Percentiles rank a stretch among this genome's conserved stretches.
Conservation (phyloP, 495 filamentous ascomycete genomes). For the Pyrenula massariospora region DNA sequence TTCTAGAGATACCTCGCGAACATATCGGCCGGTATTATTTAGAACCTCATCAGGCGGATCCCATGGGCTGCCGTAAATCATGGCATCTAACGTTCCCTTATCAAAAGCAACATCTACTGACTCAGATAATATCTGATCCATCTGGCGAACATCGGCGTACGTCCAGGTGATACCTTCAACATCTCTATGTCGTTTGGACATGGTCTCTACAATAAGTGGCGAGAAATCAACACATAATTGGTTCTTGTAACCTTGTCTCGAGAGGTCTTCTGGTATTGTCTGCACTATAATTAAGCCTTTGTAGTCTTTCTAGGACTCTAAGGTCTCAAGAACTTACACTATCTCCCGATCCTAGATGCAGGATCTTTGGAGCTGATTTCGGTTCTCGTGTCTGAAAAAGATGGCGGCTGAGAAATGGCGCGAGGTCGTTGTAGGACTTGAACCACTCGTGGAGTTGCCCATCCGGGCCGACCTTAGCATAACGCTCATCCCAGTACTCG, state of each 20-base stretch:
- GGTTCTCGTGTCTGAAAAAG: slow-evolving; percentile 17
- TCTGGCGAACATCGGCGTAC: slow-evolving; percentile 39
- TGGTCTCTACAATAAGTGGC: slow-evolving; percentile 33
- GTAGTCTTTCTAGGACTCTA: slow-evolving; percentile 1
- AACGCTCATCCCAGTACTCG: slow-evolving; percentile 42
- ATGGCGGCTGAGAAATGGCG: slow-evolving; percentile 31
- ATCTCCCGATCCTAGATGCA: slow-evolving; percentile 49
- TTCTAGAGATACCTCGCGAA: slow-evolving; percentile 31
- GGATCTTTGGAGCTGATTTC: slow-evolving; percentile 20
- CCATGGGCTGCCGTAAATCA: slow-evolving; percentile 48
- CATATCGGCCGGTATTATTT: slow-evolving; percentile 36
- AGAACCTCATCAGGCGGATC: slow-evolving; percentile 40
- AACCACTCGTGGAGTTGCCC: slow-evolving; percentile 38
- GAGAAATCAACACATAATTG: slow-evolving; percentile 51
- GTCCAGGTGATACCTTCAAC: slow-evolving; percentile 31
- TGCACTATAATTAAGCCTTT: slow-evolving; percentile 11
- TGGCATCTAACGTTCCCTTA: slow-evolving; percentile 50
- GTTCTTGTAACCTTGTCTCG: slow-evolving; percentile 32
- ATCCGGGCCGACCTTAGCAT: slow-evolving; percentile 18
- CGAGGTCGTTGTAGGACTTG: slow-evolving; percentile 31
- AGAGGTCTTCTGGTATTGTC: slow-evolving; percentile 38
- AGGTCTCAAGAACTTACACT: slow-evolving; percentile 26
- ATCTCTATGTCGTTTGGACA: slow-evolving; percentile 27
- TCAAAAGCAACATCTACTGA: slow-evolving; percentile 47
- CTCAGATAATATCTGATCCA: slow-evolving; percentile 19